Evolutionary conservation across 441 rosid species (phyloP).

Genomic region (Populus hybrid): DNA sequence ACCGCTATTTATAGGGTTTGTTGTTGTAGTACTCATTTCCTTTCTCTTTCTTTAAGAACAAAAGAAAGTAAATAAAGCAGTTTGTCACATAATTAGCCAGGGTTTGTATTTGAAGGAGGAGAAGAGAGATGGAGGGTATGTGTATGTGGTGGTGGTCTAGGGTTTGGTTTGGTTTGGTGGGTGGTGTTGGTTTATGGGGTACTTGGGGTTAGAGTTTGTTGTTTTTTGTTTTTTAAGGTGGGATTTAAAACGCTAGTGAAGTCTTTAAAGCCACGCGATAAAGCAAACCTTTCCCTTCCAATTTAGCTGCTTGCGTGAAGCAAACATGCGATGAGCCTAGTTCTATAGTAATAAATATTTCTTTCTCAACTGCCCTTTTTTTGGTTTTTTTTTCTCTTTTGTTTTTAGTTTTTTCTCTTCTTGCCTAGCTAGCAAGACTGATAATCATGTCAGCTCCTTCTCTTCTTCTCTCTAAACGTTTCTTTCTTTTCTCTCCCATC

Average conservation of each 20-base stretch:
- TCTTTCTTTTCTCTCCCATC: slow-evolving; percentile 5
- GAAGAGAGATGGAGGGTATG: slow-evolving; percentile 12
- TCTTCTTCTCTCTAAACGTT: neutral
- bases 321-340: slow-evolving; percentile 76
- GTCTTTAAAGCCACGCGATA: slow-evolving; percentile 96
- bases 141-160: slow-evolving; percentile 6
- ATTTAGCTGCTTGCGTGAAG: slow-evolving; percentile 97
- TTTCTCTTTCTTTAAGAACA: neutral
- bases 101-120: slow-evolving; percentile 9
- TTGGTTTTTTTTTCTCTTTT: slow-evolving; percentile 9
- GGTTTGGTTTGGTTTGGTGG: slow-evolving; percentile 8
- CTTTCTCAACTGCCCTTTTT: slow-evolving; percentile 34
- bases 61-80: neutral
- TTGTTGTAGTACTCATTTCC: slow-evolving; percentile 32
- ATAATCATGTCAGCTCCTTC: neutral
- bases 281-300: slow-evolving; percentile 42
- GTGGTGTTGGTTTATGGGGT: slow-evolving; percentile 12
- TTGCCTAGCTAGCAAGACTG: slow-evolving; percentile 31
- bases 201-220: neutral
- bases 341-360: slow-evolving; percentile 12
- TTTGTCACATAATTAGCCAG: slow-evolving; percentile 17
- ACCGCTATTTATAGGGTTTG: slow-evolving; percentile 39
- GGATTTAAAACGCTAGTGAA: slow-evolving; percentile 43
- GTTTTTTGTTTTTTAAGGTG: slow-evolving; percentile 7
- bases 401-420: slow-evolving; percentile 27